phyloP scores from a whole-genome alignment of 2,329 filamentous ascomycete genomes.

The Trichoderma lentiforme region DNA sequence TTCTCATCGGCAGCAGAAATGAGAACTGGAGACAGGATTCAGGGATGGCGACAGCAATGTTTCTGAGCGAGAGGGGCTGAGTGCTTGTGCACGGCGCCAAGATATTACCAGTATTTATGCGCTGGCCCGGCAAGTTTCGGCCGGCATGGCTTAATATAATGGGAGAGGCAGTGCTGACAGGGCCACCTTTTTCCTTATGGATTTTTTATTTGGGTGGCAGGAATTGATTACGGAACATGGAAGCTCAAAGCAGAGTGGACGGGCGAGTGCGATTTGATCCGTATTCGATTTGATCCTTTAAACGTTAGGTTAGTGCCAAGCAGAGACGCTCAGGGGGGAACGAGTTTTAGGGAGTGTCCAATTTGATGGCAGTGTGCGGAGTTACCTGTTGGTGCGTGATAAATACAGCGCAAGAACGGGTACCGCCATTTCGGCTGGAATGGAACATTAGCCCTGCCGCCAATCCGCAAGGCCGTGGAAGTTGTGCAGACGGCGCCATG shows the following conservation, averaged over 20 bases:
- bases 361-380: background rate
- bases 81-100: slow-evolving; percentile 7
- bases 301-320: background rate
- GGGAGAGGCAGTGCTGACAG: slow-evolving; percentile 14
- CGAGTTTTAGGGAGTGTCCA: background rate
- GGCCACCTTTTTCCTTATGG: background rate
- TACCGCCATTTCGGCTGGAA: background rate
- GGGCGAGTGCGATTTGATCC: background rate
- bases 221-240: background rate
- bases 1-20: background rate
- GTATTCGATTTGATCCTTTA: slow-evolving; percentile 6
- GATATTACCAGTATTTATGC: slow-evolving; percentile 12
- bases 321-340: slow-evolving; percentile 1
- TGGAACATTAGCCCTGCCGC: background rate
- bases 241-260: background rate
- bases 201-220: background rate
- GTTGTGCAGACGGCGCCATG: background rate
- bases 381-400: background rate
- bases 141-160: slow-evolving; percentile 12
- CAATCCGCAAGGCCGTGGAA: background rate
- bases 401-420: background rate
- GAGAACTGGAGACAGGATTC: slow-evolving; percentile 4
- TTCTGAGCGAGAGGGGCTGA: slow-evolving; percentile 5
- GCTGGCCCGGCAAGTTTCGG: slow-evolving; percentile 6
- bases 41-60: background rate